Evolutionary conservation across 805 yeast species (phyloP).

Genomic region (Spathaspora passalidarum): DNA sequence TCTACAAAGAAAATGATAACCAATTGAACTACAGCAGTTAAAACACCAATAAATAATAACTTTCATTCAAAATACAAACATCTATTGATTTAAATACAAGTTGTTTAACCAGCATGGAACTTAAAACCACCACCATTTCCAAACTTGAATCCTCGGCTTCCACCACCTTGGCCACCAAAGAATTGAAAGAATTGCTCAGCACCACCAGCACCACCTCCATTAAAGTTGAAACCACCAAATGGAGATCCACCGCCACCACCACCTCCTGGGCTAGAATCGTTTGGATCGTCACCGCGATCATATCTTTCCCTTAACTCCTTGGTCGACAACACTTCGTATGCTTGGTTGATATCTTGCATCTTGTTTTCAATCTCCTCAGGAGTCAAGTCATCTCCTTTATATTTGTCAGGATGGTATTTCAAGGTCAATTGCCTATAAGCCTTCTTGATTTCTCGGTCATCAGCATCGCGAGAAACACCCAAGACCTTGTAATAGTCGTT

Average conservation of each 20-base stretch:
- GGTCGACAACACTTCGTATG: slow-evolving; percentile 80
- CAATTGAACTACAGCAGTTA: too few relatives aligned
- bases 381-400: slow-evolving; percentile 60
- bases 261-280: slow-evolving; percentile 21
- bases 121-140: slow-evolving; percentile 1
- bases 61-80: not conserved
- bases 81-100: not conserved
- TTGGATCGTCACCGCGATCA: slow-evolving; percentile 60
- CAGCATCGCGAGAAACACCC: slow-evolving; percentile 66
- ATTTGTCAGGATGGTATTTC: slow-evolving; percentile 90
- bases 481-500: slow-evolving; percentile 80
- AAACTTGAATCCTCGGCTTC: slow-evolving; percentile 5
- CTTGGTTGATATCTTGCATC: slow-evolving; percentile 91
- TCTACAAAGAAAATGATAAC: too few relatives aligned
- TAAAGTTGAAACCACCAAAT: not conserved
- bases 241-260: not conserved
- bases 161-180: slow-evolving; percentile 12
- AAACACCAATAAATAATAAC: too few relatives aligned
- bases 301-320: slow-evolving; percentile 61
- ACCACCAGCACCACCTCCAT: slow-evolving; percentile 11
- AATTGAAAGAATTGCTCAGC: slow-evolving; percentile 11
- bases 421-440: slow-evolving; percentile 78
- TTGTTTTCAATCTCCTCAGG: slow-evolving; percentile 71
- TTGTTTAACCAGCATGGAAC: not conserved
- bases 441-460: slow-evolving; percentile 67